Conservation (phyloP, 768 basidiomycete genomes). For the Lactifluus hygrophoroides region DNA sequence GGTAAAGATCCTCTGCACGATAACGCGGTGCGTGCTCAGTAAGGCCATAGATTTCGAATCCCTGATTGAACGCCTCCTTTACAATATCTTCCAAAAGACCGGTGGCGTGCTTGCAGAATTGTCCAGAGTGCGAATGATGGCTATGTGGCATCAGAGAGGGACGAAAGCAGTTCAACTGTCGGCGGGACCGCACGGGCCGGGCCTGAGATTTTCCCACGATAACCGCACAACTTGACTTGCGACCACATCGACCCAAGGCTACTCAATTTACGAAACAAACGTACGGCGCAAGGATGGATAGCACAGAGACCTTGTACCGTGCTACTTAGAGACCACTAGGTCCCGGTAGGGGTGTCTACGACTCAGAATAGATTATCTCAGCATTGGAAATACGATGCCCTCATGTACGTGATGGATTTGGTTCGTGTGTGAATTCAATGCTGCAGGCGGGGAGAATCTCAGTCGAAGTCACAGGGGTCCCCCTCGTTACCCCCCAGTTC, state of each 20-base stretch:
- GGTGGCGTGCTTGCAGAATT: conserved; percentile 86
- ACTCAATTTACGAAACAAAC: not conserved
- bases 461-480: conserved; percentile 7
- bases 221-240: too few species aligned
- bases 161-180: not conserved
- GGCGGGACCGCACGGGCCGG: not conserved
- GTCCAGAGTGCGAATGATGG: conserved; percentile 89
- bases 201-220: not conserved
- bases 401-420: not conserved
- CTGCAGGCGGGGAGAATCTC: not conserved
- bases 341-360: not conserved
- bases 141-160: conserved; percentile 48
- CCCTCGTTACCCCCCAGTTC: not conserved
- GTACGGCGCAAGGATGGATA: not conserved
- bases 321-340: not conserved
- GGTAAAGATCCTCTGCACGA: conserved; percentile 73
- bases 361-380: not conserved
- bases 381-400: conserved; percentile 7
- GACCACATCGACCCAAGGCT: not conserved
- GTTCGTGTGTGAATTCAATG: not conserved
- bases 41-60: conserved; percentile 77
- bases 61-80: conserved; percentile 63
- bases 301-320: not conserved
- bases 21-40: conserved; percentile 94
- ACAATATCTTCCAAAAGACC: conserved; percentile 80